Conservation (phyloP, 2,329 filamentous ascomycete genomes). For the Fusarium pilosicola region DNA sequence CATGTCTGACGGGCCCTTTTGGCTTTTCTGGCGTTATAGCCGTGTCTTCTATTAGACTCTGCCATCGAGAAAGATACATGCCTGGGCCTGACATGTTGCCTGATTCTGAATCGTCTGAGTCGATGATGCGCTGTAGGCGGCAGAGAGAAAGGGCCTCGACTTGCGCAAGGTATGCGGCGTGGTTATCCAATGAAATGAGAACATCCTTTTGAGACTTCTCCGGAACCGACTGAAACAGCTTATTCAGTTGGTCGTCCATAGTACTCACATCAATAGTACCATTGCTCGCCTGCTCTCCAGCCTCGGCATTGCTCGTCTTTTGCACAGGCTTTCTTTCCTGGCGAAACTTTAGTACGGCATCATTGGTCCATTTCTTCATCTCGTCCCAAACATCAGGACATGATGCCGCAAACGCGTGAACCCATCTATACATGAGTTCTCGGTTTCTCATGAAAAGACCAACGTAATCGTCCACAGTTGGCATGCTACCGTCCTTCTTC, state of each 20-base stretch:
- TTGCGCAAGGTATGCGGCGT: conserved; percentile 67
- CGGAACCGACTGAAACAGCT: conserved; percentile 59
- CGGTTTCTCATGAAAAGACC: conserved; percentile 72
- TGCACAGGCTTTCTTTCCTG: conserved; percentile 31
- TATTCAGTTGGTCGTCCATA: conserved; percentile 54
- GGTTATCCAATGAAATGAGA: conserved; percentile 64
- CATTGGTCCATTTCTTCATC: conserved; percentile 70
- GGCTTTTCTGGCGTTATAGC: conserved; percentile 69
- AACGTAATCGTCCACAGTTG: conserved; percentile 78
- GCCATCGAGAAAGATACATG: conserved; percentile 78
- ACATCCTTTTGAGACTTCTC: conserved; percentile 57
- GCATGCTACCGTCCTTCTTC: conserved; percentile 51
- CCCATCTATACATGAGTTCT: conserved; percentile 71
- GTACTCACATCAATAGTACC: conserved; percentile 40
- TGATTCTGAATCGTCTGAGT: conserved; percentile 42
- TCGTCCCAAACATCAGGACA: conserved; percentile 72
- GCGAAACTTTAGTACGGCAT: conserved; percentile 66
- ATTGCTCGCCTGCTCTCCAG: conserved; percentile 6
- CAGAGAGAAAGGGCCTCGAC: conserved; percentile 64
- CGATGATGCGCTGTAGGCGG: conserved; percentile 68
- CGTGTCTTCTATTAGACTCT: conserved; percentile 75
- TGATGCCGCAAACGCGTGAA: conserved; percentile 75
- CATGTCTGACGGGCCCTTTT: conserved; percentile 62
- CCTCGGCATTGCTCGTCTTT: not conserved
- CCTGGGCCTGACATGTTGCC: conserved; percentile 70